Percentiles rank a stretch among this genome's conserved stretches.
Evolutionary conservation across 208 protist species (phyloP).

Genomic region (Borovskyia barvae): DNA sequence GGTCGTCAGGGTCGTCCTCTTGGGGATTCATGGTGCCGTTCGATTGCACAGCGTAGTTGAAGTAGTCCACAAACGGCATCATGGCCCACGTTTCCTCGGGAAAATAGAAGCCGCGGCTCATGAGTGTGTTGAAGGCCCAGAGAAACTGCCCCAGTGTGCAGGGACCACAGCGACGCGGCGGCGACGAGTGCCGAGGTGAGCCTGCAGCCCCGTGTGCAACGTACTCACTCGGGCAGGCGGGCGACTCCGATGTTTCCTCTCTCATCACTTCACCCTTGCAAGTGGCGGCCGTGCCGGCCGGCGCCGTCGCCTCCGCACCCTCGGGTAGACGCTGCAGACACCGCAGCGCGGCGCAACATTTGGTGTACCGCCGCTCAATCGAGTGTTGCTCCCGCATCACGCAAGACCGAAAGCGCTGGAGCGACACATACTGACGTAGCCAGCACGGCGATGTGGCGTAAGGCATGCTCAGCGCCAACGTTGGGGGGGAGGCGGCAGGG

Average conservation of each 20-base stretch:
- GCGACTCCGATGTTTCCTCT: no score
- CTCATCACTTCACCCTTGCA: background rate
- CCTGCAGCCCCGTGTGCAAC: background rate
- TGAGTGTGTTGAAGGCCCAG: constrained; percentile 86
- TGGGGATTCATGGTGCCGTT: constrained; percentile 64
- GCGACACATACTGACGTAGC: constrained; percentile 28
- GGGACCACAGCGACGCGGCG: background rate
- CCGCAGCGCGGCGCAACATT: constrained; percentile 35
- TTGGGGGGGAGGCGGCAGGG: constrained; percentile 2
- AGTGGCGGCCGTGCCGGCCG: background rate
- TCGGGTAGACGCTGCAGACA: constrained; percentile 17
- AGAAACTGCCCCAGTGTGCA: constrained; percentile 64
- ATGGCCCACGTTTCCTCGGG: constrained; percentile 85
- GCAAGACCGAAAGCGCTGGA: constrained; percentile 42
- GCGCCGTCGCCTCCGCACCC: constrained; percentile 7
- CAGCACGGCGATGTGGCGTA: constrained; percentile 7
- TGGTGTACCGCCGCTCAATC: constrained; percentile 32
- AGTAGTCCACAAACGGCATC: constrained; percentile 92
- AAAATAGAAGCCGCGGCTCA: constrained; percentile 84
- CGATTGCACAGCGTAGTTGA: constrained; percentile 80
- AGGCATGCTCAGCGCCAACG: background rate
- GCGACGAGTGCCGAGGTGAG: background rate
- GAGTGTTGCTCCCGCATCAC: constrained; percentile 40
- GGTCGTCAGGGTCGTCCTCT: constrained; percentile 14
- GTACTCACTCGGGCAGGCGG: background rate